Evolutionary conservation across 1,139 yeast genomes (phyloP), one percentile per base, ranked within the genome.

Genomic region (Pichia sp.): DNA sequence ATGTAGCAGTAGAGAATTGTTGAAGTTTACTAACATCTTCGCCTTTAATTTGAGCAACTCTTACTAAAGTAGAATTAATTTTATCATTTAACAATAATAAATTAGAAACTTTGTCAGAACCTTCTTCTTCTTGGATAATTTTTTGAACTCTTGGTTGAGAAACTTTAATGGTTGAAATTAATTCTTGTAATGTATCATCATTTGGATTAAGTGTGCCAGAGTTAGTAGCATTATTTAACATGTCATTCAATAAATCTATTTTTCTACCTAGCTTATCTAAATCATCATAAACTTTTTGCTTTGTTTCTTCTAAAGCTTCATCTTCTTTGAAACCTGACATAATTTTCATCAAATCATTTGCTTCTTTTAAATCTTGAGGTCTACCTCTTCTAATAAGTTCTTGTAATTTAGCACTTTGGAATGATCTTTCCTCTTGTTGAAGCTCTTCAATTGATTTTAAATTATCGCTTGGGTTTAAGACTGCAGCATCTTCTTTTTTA

Each of bases 321-420:
- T 95, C 96, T 58, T 88, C 95, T 69, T 86, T 86, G 73, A 88
- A 93, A 3, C 99, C 99, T 11, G 99, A 96, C 97, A 93, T 91
- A 61, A 93, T 83, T 67, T 91, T 90, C 99, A 93, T 95, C 67
- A 93, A 77, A 62, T 87, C 87, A 69, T 93, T 93, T 42, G 99
- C 99, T 69, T 93, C 99, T 64, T 87, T 90, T 65, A 93, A 79
- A 70, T 93, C 99, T 59, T 85, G 88, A 2, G 99, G 98, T 68
- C 89, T 87, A 34, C 99, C 99, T 64, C 98, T 80, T 71, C 98
- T 84, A 59, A 93, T 87, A 58, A 93, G 77, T 68, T 95, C 99
- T 70, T 95, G 99, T 58, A 93, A 77, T 70, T 95, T 95, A 19
- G 99, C 99, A 58, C 89, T 81, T 65, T 91, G 96, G 2, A 95